phyloP scores from a whole-genome alignment of 2,329 filamentous ascomycete species.

The Talaromyces sp. region DNA sequence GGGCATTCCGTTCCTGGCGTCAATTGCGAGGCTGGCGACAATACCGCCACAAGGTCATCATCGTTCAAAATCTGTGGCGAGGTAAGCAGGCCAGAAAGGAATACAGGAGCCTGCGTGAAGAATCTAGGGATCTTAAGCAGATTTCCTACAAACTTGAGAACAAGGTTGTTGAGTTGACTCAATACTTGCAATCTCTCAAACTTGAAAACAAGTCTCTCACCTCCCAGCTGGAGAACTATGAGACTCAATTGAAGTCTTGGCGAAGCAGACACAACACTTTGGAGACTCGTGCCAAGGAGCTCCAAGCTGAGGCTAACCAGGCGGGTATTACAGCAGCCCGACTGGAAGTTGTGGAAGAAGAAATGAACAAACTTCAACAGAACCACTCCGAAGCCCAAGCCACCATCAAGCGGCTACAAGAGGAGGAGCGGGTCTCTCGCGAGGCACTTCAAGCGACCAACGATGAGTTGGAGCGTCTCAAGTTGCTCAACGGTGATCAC shows the following conservation, averaged over 20 bases:
- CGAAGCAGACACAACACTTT: conserved; percentile 88
- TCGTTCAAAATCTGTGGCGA: conserved; percentile 92
- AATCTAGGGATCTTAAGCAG: conserved; percentile 97
- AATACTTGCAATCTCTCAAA: conserved; percentile 89
- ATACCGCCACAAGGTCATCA: conserved; percentile 84
- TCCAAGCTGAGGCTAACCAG: conserved; percentile 96
- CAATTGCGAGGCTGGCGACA: conserved; percentile 81
- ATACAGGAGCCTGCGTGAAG: conserved; percentile 91
- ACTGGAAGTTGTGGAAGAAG: conserved; percentile 87
- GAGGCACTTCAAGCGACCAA: conserved; percentile 80
- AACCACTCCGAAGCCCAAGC: conserved; percentile 87
- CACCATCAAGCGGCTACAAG: conserved; percentile 91
- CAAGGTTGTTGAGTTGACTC: conserved; percentile 98
- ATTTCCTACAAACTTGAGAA: conserved; percentile 99
- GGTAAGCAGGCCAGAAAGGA: conserved; percentile 76
- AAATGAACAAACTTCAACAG: conserved; percentile 87
- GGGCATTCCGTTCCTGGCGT: conserved; percentile 80
- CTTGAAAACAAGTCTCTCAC: conserved; percentile 88
- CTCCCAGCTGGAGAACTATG: conserved; percentile 91
- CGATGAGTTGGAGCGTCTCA: conserved; percentile 78
- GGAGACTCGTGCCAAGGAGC: conserved; percentile 86
- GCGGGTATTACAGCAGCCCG: conserved; percentile 93
- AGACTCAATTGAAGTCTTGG: conserved; percentile 94
- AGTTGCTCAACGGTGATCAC: conserved; percentile 71
- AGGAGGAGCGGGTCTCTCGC: conserved; percentile 84